Conservation (phyloP, 2,329 filamentous ascomycete genomes). For the Zasmidium cellare region DNA sequence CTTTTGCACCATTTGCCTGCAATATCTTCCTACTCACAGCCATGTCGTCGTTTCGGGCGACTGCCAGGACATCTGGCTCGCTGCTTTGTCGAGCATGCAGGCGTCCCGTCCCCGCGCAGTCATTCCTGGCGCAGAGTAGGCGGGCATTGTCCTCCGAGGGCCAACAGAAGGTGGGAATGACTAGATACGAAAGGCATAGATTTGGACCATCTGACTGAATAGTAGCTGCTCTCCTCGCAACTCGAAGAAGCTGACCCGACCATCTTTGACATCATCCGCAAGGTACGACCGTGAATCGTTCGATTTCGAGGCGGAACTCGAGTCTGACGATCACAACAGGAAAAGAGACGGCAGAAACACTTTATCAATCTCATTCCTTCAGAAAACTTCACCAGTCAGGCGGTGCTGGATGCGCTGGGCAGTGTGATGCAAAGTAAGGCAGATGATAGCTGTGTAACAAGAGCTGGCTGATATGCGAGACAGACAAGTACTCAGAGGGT, state of each 20-base stretch:
- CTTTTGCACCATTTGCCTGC: neutral
- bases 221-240: constrained; percentile 73
- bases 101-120: constrained; percentile 29
- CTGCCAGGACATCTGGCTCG: constrained; percentile 41
- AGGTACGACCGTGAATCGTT: constrained; percentile 56
- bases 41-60: constrained; percentile 45
- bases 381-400: constrained; percentile 93
- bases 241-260: constrained; percentile 83
- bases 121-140: constrained; percentile 37
- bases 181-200: neutral
- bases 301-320: neutral
- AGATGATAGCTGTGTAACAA: neutral
- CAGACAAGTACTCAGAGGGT: constrained; percentile 94
- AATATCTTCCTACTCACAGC: constrained; percentile 5
- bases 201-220: constrained; percentile 12
- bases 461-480: neutral
- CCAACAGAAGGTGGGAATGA: constrained; percentile 48
- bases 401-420: constrained; percentile 85
- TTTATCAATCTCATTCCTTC: constrained; percentile 97
- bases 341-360: constrained; percentile 94
- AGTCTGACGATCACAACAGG: constrained; percentile 53
- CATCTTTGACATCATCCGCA: constrained; percentile 86
- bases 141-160: constrained; percentile 45
- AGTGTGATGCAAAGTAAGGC: constrained; percentile 89
- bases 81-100: constrained; percentile 34